phyloP scores from a whole-genome alignment of 2,329 filamentous ascomycete genomes.

The Alternaria longipes region DNA sequence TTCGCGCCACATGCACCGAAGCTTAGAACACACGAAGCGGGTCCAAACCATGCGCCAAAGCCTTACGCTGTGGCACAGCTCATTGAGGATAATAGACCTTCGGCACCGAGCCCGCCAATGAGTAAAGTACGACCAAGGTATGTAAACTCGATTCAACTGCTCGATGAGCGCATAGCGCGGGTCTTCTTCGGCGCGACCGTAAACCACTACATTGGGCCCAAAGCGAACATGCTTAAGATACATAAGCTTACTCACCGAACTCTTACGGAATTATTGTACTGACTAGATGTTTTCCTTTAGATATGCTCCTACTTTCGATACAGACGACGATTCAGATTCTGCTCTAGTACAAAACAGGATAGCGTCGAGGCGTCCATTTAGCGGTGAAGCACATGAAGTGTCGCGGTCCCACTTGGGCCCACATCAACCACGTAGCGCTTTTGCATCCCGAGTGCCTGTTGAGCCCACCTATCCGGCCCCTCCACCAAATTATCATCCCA shows the following conservation, averaged over 20 bases:
- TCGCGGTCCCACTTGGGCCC: conserved; percentile 37
- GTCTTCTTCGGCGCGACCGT: conserved; percentile 6
- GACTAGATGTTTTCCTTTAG: conserved; percentile 21
- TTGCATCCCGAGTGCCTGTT: conserved; percentile 48
- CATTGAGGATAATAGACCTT: conserved; percentile 45
- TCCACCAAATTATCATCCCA: conserved; percentile 67
- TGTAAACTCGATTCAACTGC: conserved; percentile 10
- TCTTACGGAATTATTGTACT: conserved; percentile 8
- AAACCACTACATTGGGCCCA: conserved; percentile 2
- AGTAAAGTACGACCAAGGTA: conserved; percentile 37
- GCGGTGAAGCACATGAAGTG: conserved; percentile 44
- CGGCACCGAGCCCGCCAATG: conserved; percentile 48
- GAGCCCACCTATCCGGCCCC: conserved; percentile 56
- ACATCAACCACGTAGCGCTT: conserved; percentile 42
- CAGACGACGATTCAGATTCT: conserved; percentile 45
- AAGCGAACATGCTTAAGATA: conserved; percentile 4
- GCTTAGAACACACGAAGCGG: conserved; percentile 28
- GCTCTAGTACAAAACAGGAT: conserved; percentile 36
- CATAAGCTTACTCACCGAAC: conserved; percentile 4
- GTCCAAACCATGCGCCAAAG: conserved; percentile 21
- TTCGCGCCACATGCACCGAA: conserved; percentile 30
- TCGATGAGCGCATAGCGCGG: background rate
- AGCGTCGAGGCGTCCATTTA: conserved; percentile 33
- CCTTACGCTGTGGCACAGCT: conserved; percentile 29
- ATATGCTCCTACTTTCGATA: conserved; percentile 44